Conservation (phyloP, 1,284 basidiomycete species). For the Leccinum solheimii region DNA sequence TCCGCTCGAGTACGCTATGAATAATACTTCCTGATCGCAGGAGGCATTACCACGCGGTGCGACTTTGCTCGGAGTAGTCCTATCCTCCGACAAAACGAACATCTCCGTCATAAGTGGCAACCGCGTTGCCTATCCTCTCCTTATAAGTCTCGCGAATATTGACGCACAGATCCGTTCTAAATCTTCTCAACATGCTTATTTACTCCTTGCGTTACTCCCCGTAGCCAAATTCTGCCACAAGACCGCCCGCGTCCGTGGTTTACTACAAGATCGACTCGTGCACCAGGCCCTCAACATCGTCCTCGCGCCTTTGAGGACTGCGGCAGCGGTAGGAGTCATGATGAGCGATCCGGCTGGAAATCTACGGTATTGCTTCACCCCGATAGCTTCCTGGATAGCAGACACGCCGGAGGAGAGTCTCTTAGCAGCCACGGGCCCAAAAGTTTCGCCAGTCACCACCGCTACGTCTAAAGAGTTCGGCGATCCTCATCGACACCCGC, state of each 20-base stretch:
- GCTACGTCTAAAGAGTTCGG: slow-evolving; percentile 6
- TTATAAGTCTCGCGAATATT: not conserved
- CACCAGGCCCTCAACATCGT: not conserved
- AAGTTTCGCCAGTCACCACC: slow-evolving; percentile 1
- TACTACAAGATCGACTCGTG: not conserved
- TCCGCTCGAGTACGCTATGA: not conserved
- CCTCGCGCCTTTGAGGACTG: not conserved
- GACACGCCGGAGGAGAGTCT: slow-evolving; percentile 9
- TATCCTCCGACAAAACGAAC: no score
- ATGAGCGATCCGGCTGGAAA: not conserved
- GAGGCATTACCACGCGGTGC: not conserved
- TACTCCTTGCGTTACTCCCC: not conserved
- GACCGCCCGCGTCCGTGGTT: not conserved
- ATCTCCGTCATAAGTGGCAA: no score
- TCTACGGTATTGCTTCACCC: not conserved
- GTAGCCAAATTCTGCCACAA: not conserved
- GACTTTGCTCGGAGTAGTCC: not conserved
- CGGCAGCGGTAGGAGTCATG: not conserved
- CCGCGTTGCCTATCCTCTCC: no score
- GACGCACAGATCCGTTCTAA: not conserved
- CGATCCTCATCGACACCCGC: not conserved
- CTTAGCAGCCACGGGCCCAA: not conserved
- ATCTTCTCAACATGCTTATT: not conserved
- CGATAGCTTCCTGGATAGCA: not conserved
- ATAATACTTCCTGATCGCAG: not conserved